phyloP scores from a whole-genome alignment of 108 stramenopile species.

The Pseudonitzschia delicatissima region DNA sequence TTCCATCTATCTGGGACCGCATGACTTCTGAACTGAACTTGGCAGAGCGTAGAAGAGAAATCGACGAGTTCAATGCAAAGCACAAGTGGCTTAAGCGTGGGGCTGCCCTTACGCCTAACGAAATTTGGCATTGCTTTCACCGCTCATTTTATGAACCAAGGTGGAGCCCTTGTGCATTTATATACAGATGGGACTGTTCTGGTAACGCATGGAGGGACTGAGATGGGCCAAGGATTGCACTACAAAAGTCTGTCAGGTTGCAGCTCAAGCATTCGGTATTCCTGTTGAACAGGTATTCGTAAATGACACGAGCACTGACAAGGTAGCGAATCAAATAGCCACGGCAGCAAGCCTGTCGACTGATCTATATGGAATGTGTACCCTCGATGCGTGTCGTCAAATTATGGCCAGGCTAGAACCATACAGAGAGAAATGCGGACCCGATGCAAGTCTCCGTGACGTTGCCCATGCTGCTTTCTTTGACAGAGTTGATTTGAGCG shows the following conservation, averaged over 20 bases:
- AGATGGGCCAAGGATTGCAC: slow-evolving; percentile 96
- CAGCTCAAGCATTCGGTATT: slow-evolving; percentile 90
- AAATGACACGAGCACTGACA: slow-evolving; percentile 90
- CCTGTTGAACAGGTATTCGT: slow-evolving; percentile 81
- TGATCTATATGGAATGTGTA: slow-evolving; percentile 95
- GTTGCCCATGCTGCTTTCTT: slow-evolving; percentile 83
- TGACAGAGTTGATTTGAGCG: slow-evolving; percentile 83
- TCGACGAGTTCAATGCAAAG: slow-evolving; percentile 78
- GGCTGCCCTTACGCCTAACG: slow-evolving; percentile 79
- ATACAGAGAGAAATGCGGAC: slow-evolving; percentile 67
- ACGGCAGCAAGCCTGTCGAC: slow-evolving; percentile 92
- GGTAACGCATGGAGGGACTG: slow-evolving; percentile 93
- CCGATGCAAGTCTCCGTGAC: slow-evolving; percentile 53
- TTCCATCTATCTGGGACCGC: slow-evolving; percentile 76
- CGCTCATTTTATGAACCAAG: slow-evolving; percentile 88
- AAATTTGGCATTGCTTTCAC: slow-evolving; percentile 92
- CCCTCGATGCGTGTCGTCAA: slow-evolving; percentile 91
- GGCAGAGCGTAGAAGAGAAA: slow-evolving; percentile 46
- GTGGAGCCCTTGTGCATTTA: slow-evolving; percentile 90
- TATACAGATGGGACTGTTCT: slow-evolving; percentile 92
- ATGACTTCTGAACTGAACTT: slow-evolving; percentile 60
- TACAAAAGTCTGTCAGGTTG: slow-evolving; percentile 93
- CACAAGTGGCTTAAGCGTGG: slow-evolving; percentile 89
- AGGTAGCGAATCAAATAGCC: slow-evolving; percentile 87
- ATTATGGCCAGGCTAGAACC: slow-evolving; percentile 81